Evolutionary conservation across 169 alveolate species (phyloP), one percentile per base, ranked within the genome.

Genomic region (Perkinsus olseni): DNA sequence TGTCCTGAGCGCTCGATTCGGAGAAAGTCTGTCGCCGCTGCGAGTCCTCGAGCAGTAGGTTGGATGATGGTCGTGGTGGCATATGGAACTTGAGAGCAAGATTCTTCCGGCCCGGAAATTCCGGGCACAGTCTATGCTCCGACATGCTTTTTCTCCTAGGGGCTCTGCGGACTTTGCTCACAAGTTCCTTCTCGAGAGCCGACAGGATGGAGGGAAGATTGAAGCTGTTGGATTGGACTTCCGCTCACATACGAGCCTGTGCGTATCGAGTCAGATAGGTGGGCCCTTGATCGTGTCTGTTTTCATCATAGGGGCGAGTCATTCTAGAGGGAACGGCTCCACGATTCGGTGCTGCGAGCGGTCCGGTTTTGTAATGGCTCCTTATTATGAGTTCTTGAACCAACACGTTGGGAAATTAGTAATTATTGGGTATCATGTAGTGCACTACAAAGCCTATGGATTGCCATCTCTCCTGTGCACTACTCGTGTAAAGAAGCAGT

Each of bases 181-280:
- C 74, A 97, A 97, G 93, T 95, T 97, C 62, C 94, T 97, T 37
- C 96, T 97, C 93, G 96, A 96, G 91, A 94, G 96, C 94, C 93
- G 94, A 36, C 82, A 62, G 82, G 98, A 97, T 94, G 96, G 96
- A 24, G 96, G 94, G 93, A 95, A 95, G 94, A 95, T 97, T n/a
- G 98, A 97, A 93, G 96, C 98, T 10, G 97, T 97, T 0, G 93
- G 95, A 0, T 94, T 97, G 91, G 95, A 96, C 93, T 97, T 97
- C 93, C 96, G 96, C 38, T 94, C 97, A 8, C 97, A 97, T 92
- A 96, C 95, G 90, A 96, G 98, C 24, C 95, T 97, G 37, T 96
- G 98, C 94, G 96, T 97, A 93, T 97, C 98, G 21, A 94, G 97
- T 24, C 98, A 97, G 95, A 97, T 96, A 93, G 92, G 95, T 62